Percentiles rank a stretch among this genome's conserved stretches.
phyloP scores from a whole-genome alignment of 1,284 basidiomycete species.

The Cyathus pygmaeus region DNA sequence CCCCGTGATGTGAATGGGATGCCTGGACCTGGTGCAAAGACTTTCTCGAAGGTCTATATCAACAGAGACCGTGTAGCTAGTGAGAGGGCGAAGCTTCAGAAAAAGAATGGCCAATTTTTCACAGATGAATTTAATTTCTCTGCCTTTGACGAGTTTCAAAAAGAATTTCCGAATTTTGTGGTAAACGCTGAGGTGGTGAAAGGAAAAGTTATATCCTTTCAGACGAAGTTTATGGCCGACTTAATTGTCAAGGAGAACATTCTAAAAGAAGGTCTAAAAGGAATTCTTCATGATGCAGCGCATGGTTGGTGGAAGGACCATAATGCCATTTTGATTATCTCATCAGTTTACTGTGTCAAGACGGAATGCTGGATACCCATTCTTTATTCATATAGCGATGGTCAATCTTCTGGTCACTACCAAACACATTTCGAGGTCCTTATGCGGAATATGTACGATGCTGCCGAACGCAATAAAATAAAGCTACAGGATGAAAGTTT shows the following conservation, averaged over 20 bases:
- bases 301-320: constrained; percentile 32
- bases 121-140: too few relatives aligned
- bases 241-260: constrained; percentile 24
- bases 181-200: constrained; percentile 10
- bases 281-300: constrained; percentile 42
- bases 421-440: constrained; percentile 32
- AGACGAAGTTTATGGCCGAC: constrained; percentile 31
- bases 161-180: constrained; percentile 14
- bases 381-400: constrained; percentile 37
- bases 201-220: constrained; percentile 32
- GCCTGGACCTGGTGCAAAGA: constrained; percentile 29
- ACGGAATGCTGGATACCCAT: constrained; percentile 37
- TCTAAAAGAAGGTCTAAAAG: constrained; percentile 32
- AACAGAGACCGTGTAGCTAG: constrained; percentile 29
- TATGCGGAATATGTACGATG: constrained; percentile 26
- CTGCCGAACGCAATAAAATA: constrained; percentile 7
- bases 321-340: constrained; percentile 20
- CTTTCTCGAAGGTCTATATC: constrained; percentile 23
- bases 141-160: constrained; percentile 10
- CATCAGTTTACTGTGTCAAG: constrained; percentile 20
- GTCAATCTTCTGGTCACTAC: constrained; percentile 34
- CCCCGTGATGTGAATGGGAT: constrained; percentile 20
- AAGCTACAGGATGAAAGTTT: constrained; percentile 15
- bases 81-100: constrained; percentile 16
- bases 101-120: constrained; percentile 8